These are phyloP conservation scores for Citrus glauca DNA, from an alignment of 345 rosid species.

Conservation along the genomic window DNA sequence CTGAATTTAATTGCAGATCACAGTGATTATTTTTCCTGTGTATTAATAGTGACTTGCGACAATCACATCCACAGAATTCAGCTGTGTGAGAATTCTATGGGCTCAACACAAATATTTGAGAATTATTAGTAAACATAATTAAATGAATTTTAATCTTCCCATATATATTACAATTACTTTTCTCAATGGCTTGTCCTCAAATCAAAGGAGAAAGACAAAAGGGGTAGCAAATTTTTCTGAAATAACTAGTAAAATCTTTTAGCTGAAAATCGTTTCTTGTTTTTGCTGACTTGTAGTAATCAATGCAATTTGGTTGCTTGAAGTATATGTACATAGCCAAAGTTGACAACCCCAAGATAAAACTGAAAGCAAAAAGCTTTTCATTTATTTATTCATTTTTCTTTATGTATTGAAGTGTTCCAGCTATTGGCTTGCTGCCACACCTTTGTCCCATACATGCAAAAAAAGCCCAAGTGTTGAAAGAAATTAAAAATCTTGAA, in stretches of 20 bases:
- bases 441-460: constrained; percentile 14
- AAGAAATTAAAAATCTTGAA: constrained; percentile 25
- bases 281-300: background rate
- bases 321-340: constrained; percentile 8
- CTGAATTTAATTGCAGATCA: no score
- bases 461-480: constrained; percentile 18
- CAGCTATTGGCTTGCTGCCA: background rate
- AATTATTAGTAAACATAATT: no score
- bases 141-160: no score
- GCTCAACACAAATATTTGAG: no score
- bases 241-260: background rate
- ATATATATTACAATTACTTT: no score
- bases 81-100: no score
- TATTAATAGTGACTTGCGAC: no score
- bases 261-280: background rate
- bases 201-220: background rate
- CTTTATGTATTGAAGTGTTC: background rate
- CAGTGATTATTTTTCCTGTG: no score
- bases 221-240: background rate
- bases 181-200: no score
- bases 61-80: no score
- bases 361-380: constrained; percentile 14
- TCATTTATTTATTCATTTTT: background rate
- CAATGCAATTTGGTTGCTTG: constrained; percentile 18
- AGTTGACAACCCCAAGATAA: background rate